A percentile compares a stretch with the other conserved stretches of the same genome.
Conservation (phyloP, 129 eudicot genomes). For the Saposhnikovia divaricata region DNA sequence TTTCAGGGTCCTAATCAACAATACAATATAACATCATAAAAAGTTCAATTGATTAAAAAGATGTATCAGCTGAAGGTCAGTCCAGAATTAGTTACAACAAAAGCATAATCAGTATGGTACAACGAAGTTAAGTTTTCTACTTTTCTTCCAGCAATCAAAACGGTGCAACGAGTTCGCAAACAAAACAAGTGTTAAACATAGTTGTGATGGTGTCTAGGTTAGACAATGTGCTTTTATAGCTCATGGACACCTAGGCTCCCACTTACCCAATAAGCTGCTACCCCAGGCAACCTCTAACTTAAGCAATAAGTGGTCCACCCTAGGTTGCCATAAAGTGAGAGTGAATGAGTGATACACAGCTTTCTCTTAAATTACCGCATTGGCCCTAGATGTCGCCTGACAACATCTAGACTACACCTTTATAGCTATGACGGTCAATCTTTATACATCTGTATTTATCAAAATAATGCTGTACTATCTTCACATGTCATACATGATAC, state of each 20-base stretch:
- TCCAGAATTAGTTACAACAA: background rate
- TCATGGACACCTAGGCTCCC: background rate
- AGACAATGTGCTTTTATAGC: background rate
- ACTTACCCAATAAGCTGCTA: background rate
- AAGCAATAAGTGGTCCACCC: background rate
- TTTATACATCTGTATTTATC: background rate
- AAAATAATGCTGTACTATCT: background rate
- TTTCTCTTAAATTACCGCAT: background rate
- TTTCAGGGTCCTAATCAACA: constrained; percentile 81
- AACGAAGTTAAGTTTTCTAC: background rate
- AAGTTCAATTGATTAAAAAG: background rate
- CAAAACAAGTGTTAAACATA: background rate
- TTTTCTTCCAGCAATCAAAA: background rate
- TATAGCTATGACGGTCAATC: background rate
- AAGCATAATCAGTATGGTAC: background rate
- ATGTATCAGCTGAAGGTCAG: background rate
- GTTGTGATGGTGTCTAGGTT: background rate
- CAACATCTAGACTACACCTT: background rate
- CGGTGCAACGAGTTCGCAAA: background rate
- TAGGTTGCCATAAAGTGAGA: background rate
- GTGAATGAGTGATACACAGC: background rate
- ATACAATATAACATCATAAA: background rate
- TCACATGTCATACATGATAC: background rate
- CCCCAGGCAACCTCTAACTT: background rate
- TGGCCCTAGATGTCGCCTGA: background rate